These are phyloP conservation scores for Suillus lakei DNA, from an alignment of 768 basidiomycete species.

Conservation along the genomic window DNA sequence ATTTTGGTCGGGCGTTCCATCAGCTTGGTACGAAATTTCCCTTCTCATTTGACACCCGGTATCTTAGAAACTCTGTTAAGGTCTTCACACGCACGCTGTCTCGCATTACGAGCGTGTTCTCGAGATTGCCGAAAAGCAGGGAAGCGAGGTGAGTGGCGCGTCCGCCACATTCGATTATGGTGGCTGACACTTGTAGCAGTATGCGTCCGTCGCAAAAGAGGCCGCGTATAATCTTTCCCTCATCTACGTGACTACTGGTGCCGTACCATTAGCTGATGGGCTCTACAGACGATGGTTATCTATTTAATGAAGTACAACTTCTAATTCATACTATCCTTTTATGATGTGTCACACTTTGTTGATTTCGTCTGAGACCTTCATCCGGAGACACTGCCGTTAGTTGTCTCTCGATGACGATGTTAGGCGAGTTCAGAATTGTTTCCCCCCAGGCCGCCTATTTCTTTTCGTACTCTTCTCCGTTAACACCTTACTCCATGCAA, in stretches of 20 bases:
- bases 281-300: slow-evolving; percentile 86
- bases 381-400: not conserved
- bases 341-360: slow-evolving; percentile 6
- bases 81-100: slow-evolving; percentile 79
- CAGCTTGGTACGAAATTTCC: slow-evolving; percentile 68
- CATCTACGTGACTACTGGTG: slow-evolving; percentile 82
- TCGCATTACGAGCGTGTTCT: slow-evolving; percentile 85
- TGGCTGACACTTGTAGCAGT: slow-evolving; percentile 38
- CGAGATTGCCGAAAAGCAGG: slow-evolving; percentile 54
- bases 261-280: slow-evolving; percentile 67
- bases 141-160: slow-evolving; percentile 33
- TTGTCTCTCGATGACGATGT: not conserved
- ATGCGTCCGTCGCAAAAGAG: slow-evolving; percentile 64
- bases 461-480: not conserved
- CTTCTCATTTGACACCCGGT: not conserved
- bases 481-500: not conserved
- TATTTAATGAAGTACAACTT: slow-evolving; percentile 43
- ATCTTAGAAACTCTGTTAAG: slow-evolving; percentile 42
- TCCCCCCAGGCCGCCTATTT: not conserved
- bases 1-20: slow-evolving; percentile 92
- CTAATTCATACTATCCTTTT: not conserved
- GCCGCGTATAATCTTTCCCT: slow-evolving; percentile 89
- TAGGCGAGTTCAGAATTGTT: not conserved
- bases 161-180: slow-evolving; percentile 4
- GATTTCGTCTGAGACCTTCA: slow-evolving; percentile 5